Base-by-base conservation (phyloP, 2,329 filamentous ascomycete genomes). In the Fusarium begoniae region DNA sequence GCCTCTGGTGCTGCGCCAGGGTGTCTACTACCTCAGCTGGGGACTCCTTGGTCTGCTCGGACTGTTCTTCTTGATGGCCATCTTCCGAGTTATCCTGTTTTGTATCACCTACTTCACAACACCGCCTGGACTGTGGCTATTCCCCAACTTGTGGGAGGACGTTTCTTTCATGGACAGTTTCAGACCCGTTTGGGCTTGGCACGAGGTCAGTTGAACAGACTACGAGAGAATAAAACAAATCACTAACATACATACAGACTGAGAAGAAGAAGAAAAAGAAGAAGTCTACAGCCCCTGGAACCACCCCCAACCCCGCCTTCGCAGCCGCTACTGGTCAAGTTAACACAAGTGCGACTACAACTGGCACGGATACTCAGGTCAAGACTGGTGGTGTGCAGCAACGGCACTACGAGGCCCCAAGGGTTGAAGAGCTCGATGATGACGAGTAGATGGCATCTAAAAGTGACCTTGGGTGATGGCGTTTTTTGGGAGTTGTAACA, bases 161-260 rank as follows among this genome's bases (percentile, higher is more conserved):
- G 96, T 99, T 35, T 97, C 96, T 13, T 98, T 99, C 85, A 93
- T 99, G 83, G 96, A 99, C 82, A 97, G 94, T 79, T 99, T 99
- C 89, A 92, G 92, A 80, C 96, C 96, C 26, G 85, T 98, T 11
- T 99, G 96, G 96, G 96, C 94, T 69, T 99, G 96, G 96, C 96
- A 99, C 83, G 95, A 98, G 90, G 94, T 97, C 81, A 83, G 89
- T 83, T 55, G 9, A 64, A 32, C 20, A 17, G 14, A 8, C 9
- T 65, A 30, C 20, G 51, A 15, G 38, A 20, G 15, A 20, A 30
- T 44, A 15, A 18, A 20, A 15, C 26, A 30, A 35, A 35, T 30
- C 40, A 41, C 78, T 83, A 75, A 80, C 64, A 43, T 41, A 17
- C 38, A 3, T 17, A 35, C 54, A 80, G 80, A 82, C 81, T 26